Evolutionary conservation across 2,329 filamentous ascomycete genomes (phyloP), one percentile per base, ranked within the genome.

Genomic region (Fusarium sp.): DNA sequence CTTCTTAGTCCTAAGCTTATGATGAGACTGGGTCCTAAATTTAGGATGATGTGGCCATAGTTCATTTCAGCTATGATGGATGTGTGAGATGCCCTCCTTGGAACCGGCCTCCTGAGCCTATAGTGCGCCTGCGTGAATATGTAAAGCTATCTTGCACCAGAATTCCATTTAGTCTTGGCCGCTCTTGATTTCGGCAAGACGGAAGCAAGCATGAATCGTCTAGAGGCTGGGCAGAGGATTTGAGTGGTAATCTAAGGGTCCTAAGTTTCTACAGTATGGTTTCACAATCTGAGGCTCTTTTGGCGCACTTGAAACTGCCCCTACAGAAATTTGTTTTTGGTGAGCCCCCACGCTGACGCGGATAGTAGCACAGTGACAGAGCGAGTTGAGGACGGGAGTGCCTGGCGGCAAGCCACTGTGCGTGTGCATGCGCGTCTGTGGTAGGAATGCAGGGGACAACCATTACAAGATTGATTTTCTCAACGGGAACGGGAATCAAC

Each of bases 271-370:
- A 11, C 31, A 31, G 14, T 45, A 9, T 41, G 54, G 73, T 75
- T 69, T 74, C 75, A 77, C 70, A 63, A 63, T 69, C 24, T 61
- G 69, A 74, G 68, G 69, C 66, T 74, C 69, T 62, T 55, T 68
- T 58, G 35, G 48, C 26, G 45, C 24, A 49, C 17, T 24, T 56
- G 54, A 52, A 60, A 75, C 67, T 54, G 47, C 48, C 47, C 24
- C 51, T 55, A 41, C 51, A 41, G 35, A n/a, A n/a, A n/a, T 39
- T 31, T 44, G 38, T 35, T 51, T 54, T 57, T 47, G 28, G 57
- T 47, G 44, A 54, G 18, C 67, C 66, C 67, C 67, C 66, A 70
- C 67, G 67, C 59, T 70, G 66, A 63, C 47, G 41, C 20, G 64
- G 63, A 69, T 38, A 28, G 45, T 45, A 60, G 55, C 33, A 56